Base-by-base conservation (phyloP, 352 stramenopile species). In the Albugo candida region DNA sequence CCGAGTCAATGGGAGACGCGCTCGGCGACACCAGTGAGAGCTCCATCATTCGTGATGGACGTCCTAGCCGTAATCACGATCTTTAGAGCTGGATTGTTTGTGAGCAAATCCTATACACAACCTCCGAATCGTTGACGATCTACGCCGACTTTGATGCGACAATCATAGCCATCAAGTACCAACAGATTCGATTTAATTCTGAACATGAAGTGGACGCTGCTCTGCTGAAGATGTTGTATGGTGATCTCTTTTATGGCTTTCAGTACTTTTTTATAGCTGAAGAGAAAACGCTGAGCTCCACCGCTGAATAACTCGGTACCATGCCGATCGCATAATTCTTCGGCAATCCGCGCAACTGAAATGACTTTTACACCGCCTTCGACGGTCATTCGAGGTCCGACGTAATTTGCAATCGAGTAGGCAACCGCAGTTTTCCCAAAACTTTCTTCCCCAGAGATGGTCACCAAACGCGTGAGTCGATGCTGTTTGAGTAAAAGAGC, bases 401-500 rank as follows among this genome's bases (percentile, higher is more conserved):
- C 71, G 34, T 88, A 88, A 42, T 82, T 78, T 10, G 71, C 70
- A 5, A 81, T 65, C 0, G 76, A 70, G 44, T 88, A 72, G 1
- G 76, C 70, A 0, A 85, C 64, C 0, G 72, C 62, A 11, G 76
- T 85, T 41, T 88, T 88, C 2, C 74, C 74, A 38, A 87, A 76
- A 1, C 74, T 70, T 63, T 76, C 67, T 49, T 82, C 69, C 5
- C 74, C 74, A 16, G 59, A 78, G 47, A 87, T 80, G 13, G 69
- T 83, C 36, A 84, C 74, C 10, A 84, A 63, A 2, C 74, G 71
- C 13, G 70, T 87, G 44, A 83, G 81, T 13, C 69, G 68, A 8
- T 64, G 76, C 62, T 84, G 74, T 5, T 67, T 81, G 48, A 83
- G 65, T 67, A 85, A 78, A 11, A 85, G 44, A 13, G 73, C 67